A percentile compares a stretch with the other conserved stretches of the same genome.
These are phyloP conservation scores for Penicillium sp. DNA, from an alignment of 2,329 filamentous ascomycete genomes.

Conservation along the genomic window DNA sequence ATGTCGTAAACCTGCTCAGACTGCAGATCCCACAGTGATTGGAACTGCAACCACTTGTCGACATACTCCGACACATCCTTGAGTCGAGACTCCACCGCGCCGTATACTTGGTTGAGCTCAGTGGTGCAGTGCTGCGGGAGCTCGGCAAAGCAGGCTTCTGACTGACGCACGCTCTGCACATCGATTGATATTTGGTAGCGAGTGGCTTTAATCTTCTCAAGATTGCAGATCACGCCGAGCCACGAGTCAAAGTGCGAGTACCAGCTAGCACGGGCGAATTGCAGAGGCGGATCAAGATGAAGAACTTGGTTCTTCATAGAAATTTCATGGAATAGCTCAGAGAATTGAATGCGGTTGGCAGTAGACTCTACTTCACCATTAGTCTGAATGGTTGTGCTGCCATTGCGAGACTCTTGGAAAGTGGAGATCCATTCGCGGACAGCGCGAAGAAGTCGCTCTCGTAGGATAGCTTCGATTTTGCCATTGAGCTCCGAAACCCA, in stretches of 20 bases:
- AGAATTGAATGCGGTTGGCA: conserved; percentile 43
- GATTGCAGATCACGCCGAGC: conserved; percentile 88
- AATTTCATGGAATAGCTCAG: conserved; percentile 76
- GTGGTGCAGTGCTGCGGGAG: conserved; percentile 81
- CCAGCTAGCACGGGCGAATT: conserved; percentile 91
- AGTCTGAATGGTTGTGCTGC: conserved; percentile 18
- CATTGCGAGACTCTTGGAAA: conserved; percentile 64
- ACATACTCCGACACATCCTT: conserved; percentile 80
- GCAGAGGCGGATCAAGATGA: conserved; percentile 89
- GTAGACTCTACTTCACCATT: conserved; percentile 31
- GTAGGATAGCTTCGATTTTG: conserved; percentile 77
- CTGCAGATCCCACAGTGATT: conserved; percentile 96
- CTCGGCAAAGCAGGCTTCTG: conserved; percentile 70
- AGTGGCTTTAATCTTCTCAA: conserved; percentile 91
- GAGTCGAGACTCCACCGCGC: conserved; percentile 79
- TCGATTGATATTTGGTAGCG: conserved; percentile 86
- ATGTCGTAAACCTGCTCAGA: conserved; percentile 93
- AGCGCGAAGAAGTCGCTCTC: conserved; percentile 79
- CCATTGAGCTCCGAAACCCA: conserved; percentile 89
- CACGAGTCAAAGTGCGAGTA: conserved; percentile 88
- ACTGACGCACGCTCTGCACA: conserved; percentile 39
- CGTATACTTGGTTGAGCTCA: conserved; percentile 77
- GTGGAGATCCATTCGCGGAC: conserved; percentile 83
- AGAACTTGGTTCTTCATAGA: conserved; percentile 98
- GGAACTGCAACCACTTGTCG: conserved; percentile 97